A percentile compares a stretch with the other conserved stretches of the same genome.
phyloP scores from a whole-genome alignment of 306 rosid genomes.

The Hippophae rhamnoides region DNA sequence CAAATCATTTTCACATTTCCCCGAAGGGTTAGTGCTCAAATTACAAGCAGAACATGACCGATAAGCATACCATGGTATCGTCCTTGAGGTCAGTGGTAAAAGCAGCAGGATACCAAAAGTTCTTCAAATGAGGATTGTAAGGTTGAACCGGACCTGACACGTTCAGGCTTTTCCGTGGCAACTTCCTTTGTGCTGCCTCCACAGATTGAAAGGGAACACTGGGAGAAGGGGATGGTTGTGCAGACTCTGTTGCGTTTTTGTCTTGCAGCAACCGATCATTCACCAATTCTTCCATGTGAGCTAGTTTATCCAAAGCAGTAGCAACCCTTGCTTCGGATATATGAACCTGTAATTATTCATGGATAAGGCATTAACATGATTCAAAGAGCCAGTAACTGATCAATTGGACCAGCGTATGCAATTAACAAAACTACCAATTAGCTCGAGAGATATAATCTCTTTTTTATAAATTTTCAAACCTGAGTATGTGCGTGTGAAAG shows the following conservation, averaged over 20 bases:
- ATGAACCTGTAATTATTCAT: slow-evolving; percentile 68
- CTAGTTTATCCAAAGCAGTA: slow-evolving; percentile 92
- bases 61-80: slow-evolving; percentile 68
- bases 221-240: slow-evolving; percentile 50
- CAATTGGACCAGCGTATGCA: background rate
- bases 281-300: slow-evolving; percentile 95
- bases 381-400: background rate
- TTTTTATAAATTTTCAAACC: slow-evolving; percentile 30
- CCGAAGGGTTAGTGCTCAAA: background rate
- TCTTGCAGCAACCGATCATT: slow-evolving; percentile 68
- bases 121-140: slow-evolving; percentile 81
- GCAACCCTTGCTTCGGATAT: slow-evolving; percentile 85
- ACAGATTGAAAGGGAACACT: slow-evolving; percentile 35
- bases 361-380: slow-evolving; percentile 7
- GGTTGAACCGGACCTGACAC: slow-evolving; percentile 88
- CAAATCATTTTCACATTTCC: background rate
- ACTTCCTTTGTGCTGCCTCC: slow-evolving; percentile 24
- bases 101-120: slow-evolving; percentile 97
- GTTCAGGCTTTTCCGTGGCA: slow-evolving; percentile 48
- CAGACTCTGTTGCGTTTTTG: slow-evolving; percentile 32
- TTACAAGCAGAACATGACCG: slow-evolving; percentile 1
- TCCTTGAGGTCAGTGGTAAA: slow-evolving; percentile 66
- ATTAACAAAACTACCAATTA: too few relatives aligned
- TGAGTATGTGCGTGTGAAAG: slow-evolving; percentile 75
- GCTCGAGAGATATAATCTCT: background rate